Conservation (phyloP, 495 filamentous ascomycete genomes). For the Neurospora sp. region DNA sequence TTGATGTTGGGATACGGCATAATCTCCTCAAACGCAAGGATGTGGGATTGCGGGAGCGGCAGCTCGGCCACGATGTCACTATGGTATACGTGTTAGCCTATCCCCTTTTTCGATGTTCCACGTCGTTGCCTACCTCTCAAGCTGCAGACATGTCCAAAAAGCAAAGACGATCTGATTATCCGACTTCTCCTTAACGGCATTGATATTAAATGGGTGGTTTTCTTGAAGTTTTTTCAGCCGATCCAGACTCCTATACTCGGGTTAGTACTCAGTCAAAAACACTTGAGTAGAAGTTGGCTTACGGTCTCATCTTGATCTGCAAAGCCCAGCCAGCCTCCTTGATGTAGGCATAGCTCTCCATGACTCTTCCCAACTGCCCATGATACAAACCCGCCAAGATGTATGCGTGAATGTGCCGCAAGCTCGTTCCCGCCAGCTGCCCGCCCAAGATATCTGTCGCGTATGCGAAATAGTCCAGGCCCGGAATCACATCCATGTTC, state of each 20-base stretch:
- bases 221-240: conserved; percentile 29
- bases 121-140: conserved; percentile 60
- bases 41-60: conserved; percentile 67
- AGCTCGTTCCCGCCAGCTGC: conserved; percentile 62
- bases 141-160: conserved; percentile 89
- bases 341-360: conserved; percentile 89
- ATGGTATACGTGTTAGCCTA: neutral
- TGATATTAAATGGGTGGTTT: conserved; percentile 3
- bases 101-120: neutral
- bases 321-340: conserved; percentile 64
- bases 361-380: conserved; percentile 74
- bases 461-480: conserved; percentile 77
- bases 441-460: conserved; percentile 81
- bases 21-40: conserved; percentile 59
- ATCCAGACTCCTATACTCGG: conserved; percentile 27
- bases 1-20: conserved; percentile 52
- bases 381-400: conserved; percentile 82
- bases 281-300: conserved; percentile 20
- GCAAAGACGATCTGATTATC: conserved; percentile 61
- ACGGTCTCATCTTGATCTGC: conserved; percentile 70
- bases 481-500: conserved; percentile 84
- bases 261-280: neutral
- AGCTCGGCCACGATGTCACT: conserved; percentile 92
- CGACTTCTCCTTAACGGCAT: conserved; percentile 22
- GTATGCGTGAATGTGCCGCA: conserved; percentile 75